Conservation (phyloP, 164 flowering plant genomes). For the Umbellularia californica region DNA sequence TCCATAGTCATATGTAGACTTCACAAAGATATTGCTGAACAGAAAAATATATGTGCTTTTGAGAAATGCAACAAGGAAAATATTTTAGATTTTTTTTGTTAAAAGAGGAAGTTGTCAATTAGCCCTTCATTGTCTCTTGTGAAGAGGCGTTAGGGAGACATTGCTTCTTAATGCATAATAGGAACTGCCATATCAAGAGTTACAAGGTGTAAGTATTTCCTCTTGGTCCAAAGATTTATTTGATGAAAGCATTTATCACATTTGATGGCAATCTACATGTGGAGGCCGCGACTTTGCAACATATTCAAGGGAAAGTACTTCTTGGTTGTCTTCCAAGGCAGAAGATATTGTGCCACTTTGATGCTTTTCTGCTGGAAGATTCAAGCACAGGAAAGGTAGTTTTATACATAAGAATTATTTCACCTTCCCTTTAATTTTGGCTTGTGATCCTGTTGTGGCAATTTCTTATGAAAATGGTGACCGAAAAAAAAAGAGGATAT, state of each 20-base stretch:
- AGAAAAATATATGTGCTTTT: conserved; percentile 43
- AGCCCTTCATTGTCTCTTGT: conserved; percentile 42
- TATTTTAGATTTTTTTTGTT: conserved; percentile 51
- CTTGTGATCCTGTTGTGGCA: too few species aligned
- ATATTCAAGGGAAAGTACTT: conserved; percentile 69
- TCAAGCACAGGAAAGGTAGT: conserved; percentile 43
- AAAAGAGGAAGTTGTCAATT: conserved; percentile 52
- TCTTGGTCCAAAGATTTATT: conserved; percentile 53
- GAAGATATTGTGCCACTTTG: conserved; percentile 71
- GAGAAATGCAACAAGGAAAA: conserved; percentile 37
- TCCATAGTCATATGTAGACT: conserved; percentile 45
- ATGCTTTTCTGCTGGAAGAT: conserved; percentile 37
- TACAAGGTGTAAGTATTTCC: conserved; percentile 53
- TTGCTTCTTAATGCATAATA: conserved; percentile 64
- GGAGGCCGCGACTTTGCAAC: conserved; percentile 94
- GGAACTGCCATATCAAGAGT: conserved; percentile 24
- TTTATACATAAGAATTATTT: too few species aligned
- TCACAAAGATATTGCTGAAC: conserved; percentile 50
- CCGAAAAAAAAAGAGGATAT: too few species aligned
- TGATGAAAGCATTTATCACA: conserved; percentile 54
- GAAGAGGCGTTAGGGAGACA: conserved; percentile 66
- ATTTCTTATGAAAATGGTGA: too few species aligned
- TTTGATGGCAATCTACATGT: conserved; percentile 87
- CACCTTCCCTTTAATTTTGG: too few species aligned
- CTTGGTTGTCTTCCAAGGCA: conserved; percentile 80